These are phyloP conservation scores for Annulohypoxylon bovei DNA, from an alignment of 495 filamentous ascomycete species.

Conservation along the genomic window DNA sequence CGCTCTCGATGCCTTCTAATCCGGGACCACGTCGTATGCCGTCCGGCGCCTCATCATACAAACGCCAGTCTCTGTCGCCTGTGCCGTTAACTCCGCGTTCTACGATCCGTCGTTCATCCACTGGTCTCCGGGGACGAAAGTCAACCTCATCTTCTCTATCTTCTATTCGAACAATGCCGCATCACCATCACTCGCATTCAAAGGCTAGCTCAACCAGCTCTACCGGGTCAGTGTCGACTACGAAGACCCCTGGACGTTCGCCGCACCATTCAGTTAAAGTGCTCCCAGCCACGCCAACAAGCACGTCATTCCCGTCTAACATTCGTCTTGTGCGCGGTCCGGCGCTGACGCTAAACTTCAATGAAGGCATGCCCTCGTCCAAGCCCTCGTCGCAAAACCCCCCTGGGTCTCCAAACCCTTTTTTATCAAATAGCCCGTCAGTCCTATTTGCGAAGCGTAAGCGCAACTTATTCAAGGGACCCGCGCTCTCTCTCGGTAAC, in stretches of 20 bases:
- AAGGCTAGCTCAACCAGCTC: constrained; percentile 95
- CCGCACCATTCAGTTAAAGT: constrained; percentile 94
- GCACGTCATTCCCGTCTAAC: constrained; percentile 81
- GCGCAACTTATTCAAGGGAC: constrained; percentile 88
- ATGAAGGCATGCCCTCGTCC: constrained; percentile 57
- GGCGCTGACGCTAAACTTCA: constrained; percentile 56
- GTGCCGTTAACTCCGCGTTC: constrained; percentile 88
- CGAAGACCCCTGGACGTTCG: constrained; percentile 73
- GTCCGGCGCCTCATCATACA: constrained; percentile 64
- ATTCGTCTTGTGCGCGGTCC: constrained; percentile 82
- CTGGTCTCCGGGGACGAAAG: constrained; percentile 84
- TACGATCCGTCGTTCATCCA: constrained; percentile 78
- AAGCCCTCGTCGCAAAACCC: constrained; percentile 48
- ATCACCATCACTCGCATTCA: constrained; percentile 91
- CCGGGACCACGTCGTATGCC: constrained; percentile 59
- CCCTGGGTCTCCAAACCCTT: constrained; percentile 56
- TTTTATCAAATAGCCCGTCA: constrained; percentile 62
- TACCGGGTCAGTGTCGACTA: constrained; percentile 73
- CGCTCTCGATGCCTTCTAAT: constrained; percentile 53
- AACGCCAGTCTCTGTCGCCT: constrained; percentile 89
- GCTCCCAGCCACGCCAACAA: constrained; percentile 88
- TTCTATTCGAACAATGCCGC: constrained; percentile 90
- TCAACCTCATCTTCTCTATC: constrained; percentile 96
- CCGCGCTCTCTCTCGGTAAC: constrained; percentile 64
- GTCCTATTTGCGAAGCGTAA: constrained; percentile 93